These are phyloP conservation scores for Aspergillus sp. DNA, from an alignment of 2,329 filamentous ascomycete species.

Conservation along the genomic window DNA sequence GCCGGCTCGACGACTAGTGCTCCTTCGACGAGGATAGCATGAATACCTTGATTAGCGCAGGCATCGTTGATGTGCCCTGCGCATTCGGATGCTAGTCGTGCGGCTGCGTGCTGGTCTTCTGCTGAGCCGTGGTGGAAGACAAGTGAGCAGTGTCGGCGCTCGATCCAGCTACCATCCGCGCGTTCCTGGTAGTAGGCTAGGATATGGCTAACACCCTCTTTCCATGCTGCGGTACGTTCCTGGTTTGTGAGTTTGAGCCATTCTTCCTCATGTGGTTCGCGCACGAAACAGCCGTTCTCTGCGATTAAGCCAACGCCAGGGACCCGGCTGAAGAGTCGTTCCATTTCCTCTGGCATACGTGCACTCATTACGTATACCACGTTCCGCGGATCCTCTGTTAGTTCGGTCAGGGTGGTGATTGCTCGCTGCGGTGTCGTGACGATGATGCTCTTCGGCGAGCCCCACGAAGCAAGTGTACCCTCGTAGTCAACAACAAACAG, in stretches of 20 bases:
- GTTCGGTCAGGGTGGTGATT: slow-evolving; percentile 71
- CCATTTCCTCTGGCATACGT: slow-evolving; percentile 77
- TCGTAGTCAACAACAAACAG: slow-evolving; percentile 92
- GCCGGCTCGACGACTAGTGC: slow-evolving; percentile 78
- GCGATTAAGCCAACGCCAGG: slow-evolving; percentile 82
- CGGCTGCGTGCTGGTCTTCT: slow-evolving; percentile 67
- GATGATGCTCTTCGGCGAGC: slow-evolving; percentile 75
- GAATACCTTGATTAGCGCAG: slow-evolving; percentile 74
- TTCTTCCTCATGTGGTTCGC: slow-evolving; percentile 57
- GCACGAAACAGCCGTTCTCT: slow-evolving; percentile 89
- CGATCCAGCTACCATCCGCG: slow-evolving; percentile 78
- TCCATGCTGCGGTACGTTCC: slow-evolving; percentile 67
- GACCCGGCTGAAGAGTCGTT: slow-evolving; percentile 75
- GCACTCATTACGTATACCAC: slow-evolving; percentile 92
- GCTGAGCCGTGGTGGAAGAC: slow-evolving; percentile 85
- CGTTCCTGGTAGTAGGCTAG: slow-evolving; percentile 85
- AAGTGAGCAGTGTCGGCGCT: slow-evolving; percentile 85
- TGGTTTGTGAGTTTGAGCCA: slow-evolving; percentile 77
- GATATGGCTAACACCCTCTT: slow-evolving; percentile 72
- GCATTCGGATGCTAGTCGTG: slow-evolving; percentile 78
- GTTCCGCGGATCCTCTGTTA: slow-evolving; percentile 73
- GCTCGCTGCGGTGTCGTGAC: slow-evolving; percentile 80
- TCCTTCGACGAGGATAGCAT: slow-evolving; percentile 72
- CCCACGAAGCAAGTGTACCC: slow-evolving; percentile 82
- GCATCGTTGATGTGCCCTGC: slow-evolving; percentile 93